These are phyloP conservation scores for Metschnikowia gelsemii DNA, from an alignment of 805 yeast genomes.

Conservation along the genomic window DNA sequence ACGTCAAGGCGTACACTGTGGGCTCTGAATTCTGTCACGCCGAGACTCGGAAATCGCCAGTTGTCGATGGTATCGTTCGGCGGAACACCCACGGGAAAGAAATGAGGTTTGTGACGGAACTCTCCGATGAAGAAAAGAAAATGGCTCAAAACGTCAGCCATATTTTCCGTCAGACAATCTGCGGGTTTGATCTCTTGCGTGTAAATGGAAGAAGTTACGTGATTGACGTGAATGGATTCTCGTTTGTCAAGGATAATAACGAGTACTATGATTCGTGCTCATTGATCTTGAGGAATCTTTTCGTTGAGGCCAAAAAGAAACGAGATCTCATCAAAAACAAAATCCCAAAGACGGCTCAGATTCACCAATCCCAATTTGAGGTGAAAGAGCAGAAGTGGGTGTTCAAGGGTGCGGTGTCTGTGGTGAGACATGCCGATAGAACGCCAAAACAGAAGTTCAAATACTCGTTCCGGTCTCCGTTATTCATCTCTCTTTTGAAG, in stretches of 20 bases:
- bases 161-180: slow-evolving; percentile 86
- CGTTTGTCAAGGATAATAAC: slow-evolving; percentile 90
- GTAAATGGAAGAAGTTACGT: slow-evolving; percentile 88
- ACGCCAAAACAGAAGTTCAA: slow-evolving; percentile 98
- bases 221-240: slow-evolving; percentile 96
- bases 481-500: slow-evolving; percentile 80
- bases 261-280: slow-evolving; percentile 85
- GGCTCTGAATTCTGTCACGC: slow-evolving; percentile 93
- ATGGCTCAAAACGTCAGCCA: slow-evolving; percentile 79
- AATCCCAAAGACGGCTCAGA: slow-evolving; percentile 35
- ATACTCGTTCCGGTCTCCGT: slow-evolving; percentile 85
- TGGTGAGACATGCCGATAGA: slow-evolving; percentile 95
- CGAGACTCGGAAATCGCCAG: slow-evolving; percentile 97
- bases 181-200: slow-evolving; percentile 93
- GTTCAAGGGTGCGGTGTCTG: slow-evolving; percentile 86
- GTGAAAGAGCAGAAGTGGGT: slow-evolving; percentile 91
- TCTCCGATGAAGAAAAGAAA: slow-evolving; percentile 67
- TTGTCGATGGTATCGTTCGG: slow-evolving; percentile 97
- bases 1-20: slow-evolving; percentile 97
- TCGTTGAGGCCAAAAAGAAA: slow-evolving; percentile 51
- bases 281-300: slow-evolving; percentile 69
- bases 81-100: slow-evolving; percentile 98
- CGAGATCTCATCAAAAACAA: slow-evolving; percentile 40
- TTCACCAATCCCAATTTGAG: slow-evolving; percentile 43
- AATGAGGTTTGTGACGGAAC: slow-evolving; percentile 81